Evolutionary conservation across 257 asterid species (phyloP), one percentile per base, ranked within the genome.

Genomic region (Solanum paucissectum): DNA sequence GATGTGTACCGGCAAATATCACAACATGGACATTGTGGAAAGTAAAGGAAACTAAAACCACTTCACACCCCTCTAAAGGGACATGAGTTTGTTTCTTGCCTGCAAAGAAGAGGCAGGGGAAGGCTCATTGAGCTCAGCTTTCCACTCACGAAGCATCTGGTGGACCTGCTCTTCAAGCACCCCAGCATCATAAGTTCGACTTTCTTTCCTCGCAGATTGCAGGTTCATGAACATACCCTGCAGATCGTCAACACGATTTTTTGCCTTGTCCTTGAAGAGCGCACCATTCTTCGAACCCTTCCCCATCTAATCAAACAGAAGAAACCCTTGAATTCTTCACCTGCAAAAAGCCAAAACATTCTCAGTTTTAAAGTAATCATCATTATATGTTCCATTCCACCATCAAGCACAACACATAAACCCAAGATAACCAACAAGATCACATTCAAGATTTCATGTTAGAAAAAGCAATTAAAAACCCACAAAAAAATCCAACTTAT

Each of bases 141-240:
- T 93, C 99, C 99, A 97, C 85, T 97, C 99, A 0, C 99, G 99
- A 74, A 97, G 99, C 98, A 95, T 92, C 95, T 93, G 99, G 86
- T 96, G 94, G 85, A 97, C 97, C 93, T 97, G 99, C 93, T 96
- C 99, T 90, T 97, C 99, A 38, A 96, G 98, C 92, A 97, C 88
- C 32, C 95, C 93, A 83, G 89, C 96, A 87, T 97, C 99, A 66
- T 89, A 87, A 11, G 92, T 64, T 55, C 99, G 96, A 89, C 99
- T 95, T 90, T 97, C 99, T 92, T 95, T 95, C 95, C 98, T 92
- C 16, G 98, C 98, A 69, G 96, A 94, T 84, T 94, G 99, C 87
- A 95, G 96, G 92, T 94, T 94, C 23, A 91, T 91, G 90, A 97
- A 94, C 94, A 97, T 93, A 27, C 99, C 99, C 92, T 95, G 98